Evolutionary conservation across 768 basidiomycete species (phyloP), one percentile per base, ranked within the genome.

Genomic region (Leccinum variicolor): DNA sequence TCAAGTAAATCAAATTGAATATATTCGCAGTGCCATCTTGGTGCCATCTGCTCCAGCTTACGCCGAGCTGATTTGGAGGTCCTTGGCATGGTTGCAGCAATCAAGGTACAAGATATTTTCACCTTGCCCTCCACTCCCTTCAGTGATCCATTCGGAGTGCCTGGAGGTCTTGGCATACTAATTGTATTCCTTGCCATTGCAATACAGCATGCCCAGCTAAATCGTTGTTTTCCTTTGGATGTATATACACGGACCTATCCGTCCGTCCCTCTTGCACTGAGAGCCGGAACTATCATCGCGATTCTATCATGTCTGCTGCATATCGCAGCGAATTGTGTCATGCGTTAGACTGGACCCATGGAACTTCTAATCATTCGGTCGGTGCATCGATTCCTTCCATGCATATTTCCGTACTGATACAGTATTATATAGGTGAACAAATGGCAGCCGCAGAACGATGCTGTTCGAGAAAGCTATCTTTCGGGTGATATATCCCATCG

Each of bases 261-360:
- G 31, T 41, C 39, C 4, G 0, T 41, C n/a, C 39, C n/a, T n/a
- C n/a, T 41, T 41, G n/a, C 39, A 41, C n/a, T 6, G n/a, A 19
- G 39, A 28, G 17, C 3, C 3, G 45, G 21, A 46, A 25, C 47
- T 28, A n/a, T n/a, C 47, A 28, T 25, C 26, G 7, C 43, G 25
- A 47, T 11, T 9, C 15, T 3, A 4, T 36, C 11, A 57, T 52
- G 60, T n/a, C 3, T 25, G 2, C 8, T 0, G 8, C 8, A 15
- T 62, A 62, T 2, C 13, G 3, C 33, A 53, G 52, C 2, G 34
- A 62, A 11, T 6, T 62, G 14, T 48, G 19, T 3, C 5, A 54
- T 4, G 62, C 61, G 0, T 19, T 62, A 0, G 39, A 51, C 7
- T 2, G 5, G 9, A 6, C 3, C 1, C 23, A 19, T 2, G 9